phyloP scores from a whole-genome alignment of 768 basidiomycete genomes.

The Daedaleopsis nitida region DNA sequence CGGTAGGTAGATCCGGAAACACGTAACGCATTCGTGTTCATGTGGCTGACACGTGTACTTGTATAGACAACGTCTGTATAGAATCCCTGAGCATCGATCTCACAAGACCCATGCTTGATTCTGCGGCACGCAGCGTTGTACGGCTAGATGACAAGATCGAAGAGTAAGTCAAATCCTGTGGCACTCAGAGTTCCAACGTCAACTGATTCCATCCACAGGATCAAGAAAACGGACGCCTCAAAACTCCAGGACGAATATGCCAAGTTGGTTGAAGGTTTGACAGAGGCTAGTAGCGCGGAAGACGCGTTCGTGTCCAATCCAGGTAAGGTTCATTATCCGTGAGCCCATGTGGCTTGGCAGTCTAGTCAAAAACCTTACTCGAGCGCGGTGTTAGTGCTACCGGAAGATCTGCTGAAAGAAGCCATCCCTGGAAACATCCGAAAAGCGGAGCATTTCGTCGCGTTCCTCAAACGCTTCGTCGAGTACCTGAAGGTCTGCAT shows the following conservation, averaged over 20 bases:
- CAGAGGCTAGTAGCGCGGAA: conserved; percentile 72
- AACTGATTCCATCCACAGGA: conserved; percentile 48
- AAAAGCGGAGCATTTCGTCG: conserved; percentile 98
- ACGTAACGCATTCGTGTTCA: neutral
- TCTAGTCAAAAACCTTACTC: conserved; percentile 3
- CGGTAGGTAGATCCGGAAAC: conserved; percentile 48
- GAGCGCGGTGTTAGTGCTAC: conserved; percentile 61
- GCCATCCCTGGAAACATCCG: conserved; percentile 98
- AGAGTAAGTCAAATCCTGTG: conserved; percentile 58
- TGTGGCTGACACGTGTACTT: neutral
- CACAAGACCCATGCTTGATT: conserved; percentile 96
- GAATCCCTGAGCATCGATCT: conserved; percentile 97
- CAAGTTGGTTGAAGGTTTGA: conserved; percentile 90
- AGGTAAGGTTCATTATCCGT: conserved; percentile 41
- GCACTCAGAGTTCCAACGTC: neutral
- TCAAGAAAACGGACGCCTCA: conserved; percentile 90
- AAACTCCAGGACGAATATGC: conserved; percentile 97
- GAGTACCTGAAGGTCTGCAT: conserved; percentile 90
- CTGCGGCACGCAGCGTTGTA: conserved; percentile 84
- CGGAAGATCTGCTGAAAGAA: conserved; percentile 92
- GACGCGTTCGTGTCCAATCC: conserved; percentile 92
- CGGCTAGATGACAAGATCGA: conserved; percentile 91
- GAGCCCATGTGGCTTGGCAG: conserved; percentile 1
- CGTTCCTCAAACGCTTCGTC: conserved; percentile 96
- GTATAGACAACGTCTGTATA: conserved; percentile 93